phyloP scores from a whole-genome alignment of 139 green algal genomes.

The Auxenochlorella protothecoides region DNA sequence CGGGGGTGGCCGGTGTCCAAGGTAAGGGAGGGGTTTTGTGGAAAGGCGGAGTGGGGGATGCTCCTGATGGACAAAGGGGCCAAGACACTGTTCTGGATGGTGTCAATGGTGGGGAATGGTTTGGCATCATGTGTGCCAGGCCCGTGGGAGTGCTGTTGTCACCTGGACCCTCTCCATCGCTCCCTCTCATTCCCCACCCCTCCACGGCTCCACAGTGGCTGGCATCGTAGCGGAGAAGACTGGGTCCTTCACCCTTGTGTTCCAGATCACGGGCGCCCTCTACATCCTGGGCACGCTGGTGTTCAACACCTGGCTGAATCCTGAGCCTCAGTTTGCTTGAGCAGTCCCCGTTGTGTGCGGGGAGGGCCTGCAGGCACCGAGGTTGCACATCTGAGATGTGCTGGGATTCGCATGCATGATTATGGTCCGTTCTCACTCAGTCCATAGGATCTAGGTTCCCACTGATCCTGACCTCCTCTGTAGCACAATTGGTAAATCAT shows the following conservation, averaged over 20 bases:
- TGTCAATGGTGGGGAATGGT: too few species aligned
- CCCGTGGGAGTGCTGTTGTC: too few species aligned
- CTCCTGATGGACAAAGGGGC: not conserved
- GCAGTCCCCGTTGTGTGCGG: too few species aligned
- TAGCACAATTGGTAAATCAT: too few species aligned
- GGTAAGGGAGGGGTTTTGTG: not conserved
- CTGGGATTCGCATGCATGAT: too few species aligned
- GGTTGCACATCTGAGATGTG: too few species aligned
- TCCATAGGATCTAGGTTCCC: too few species aligned
- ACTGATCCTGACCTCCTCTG: too few species aligned
- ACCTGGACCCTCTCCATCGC: not conserved
- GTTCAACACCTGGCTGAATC: constrained; percentile 50
- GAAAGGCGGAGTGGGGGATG: not conserved
- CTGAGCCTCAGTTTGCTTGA: constrained; percentile 47
- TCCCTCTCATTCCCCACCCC: not conserved
- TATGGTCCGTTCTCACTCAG: too few species aligned
- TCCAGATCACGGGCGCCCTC: constrained; percentile 61
- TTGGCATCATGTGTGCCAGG: too few species aligned
- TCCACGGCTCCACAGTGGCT: constrained; percentile 26
- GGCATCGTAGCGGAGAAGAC: constrained; percentile 70
- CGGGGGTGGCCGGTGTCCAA: constrained; percentile 60
- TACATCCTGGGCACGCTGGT: constrained; percentile 58
- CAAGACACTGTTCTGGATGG: not conserved
- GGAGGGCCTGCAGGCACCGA: too few species aligned
- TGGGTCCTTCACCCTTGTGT: constrained; percentile 59